Evolutionary conservation across 495 filamentous ascomycete species (phyloP).

Genomic region (Astrothelium macrocarpum): DNA sequence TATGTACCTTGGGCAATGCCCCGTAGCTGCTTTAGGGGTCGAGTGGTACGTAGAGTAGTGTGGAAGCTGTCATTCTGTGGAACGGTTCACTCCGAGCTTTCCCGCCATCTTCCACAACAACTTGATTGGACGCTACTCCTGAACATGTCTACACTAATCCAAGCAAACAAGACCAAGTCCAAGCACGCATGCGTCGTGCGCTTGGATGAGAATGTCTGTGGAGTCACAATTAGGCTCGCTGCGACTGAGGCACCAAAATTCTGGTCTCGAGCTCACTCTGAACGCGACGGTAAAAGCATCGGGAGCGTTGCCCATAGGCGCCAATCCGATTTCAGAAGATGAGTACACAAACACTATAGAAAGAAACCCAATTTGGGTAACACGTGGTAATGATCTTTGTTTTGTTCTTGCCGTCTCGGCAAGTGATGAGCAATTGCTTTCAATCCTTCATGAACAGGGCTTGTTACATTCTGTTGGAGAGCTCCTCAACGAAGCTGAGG

Average conservation of each 20-base stretch:
- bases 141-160: too few relatives aligned
- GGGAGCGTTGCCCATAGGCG: background rate
- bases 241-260: constrained; percentile 18
- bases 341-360: background rate
- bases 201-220: constrained; percentile 16
- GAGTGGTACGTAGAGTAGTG: too few relatives aligned
- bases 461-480: constrained; percentile 13
- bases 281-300: constrained; percentile 5
- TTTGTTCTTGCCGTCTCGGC: constrained; percentile 19
- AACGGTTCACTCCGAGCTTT: too few relatives aligned
- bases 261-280: constrained; percentile 19
- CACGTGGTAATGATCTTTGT: constrained; percentile 20
- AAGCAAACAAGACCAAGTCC: too few relatives aligned
- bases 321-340: background rate
- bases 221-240: constrained; percentile 24
- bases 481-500: constrained; percentile 20
- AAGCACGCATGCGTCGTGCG: too few relatives aligned
- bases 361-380: constrained; percentile 17
- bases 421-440: constrained; percentile 8
- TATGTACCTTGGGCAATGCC: too few relatives aligned
- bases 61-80: too few relatives aligned
- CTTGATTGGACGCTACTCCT: too few relatives aligned
- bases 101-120: too few relatives aligned
- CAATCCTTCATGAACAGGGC: constrained; percentile 1
- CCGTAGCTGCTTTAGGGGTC: too few relatives aligned